phyloP scores from a whole-genome alignment of 768 basidiomycete genomes.

The Heimioporus sp. region DNA sequence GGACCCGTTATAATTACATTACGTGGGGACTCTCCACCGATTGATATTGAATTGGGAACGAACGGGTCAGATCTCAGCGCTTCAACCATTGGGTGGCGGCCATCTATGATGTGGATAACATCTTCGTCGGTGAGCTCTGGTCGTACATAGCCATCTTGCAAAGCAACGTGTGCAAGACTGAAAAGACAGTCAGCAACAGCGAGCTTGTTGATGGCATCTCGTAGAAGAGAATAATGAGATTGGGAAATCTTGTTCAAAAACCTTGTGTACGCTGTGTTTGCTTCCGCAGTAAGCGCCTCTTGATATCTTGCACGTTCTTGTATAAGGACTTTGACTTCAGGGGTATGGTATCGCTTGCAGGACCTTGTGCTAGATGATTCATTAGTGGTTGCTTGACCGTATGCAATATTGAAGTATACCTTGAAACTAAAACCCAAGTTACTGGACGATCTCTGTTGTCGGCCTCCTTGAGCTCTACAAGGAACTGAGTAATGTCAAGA shows the following conservation, averaged over 20 bases:
- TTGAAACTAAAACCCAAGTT: slow-evolving; percentile 66
- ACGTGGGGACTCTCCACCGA: slow-evolving; percentile 53
- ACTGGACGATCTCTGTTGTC: slow-evolving; percentile 45
- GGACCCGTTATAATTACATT: slow-evolving; percentile 81
- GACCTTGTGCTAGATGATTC: slow-evolving; percentile 58
- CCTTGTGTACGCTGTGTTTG: slow-evolving; percentile 58
- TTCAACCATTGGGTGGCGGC: slow-evolving; percentile 93
- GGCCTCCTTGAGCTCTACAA: slow-evolving; percentile 73
- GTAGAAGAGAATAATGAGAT: slow-evolving; percentile 66
- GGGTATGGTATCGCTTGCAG: slow-evolving; percentile 73
- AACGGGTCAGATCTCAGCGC: slow-evolving; percentile 74
- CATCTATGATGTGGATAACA: slow-evolving; percentile 71
- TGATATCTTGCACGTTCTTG: slow-evolving; percentile 72
- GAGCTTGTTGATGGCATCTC: slow-evolving; percentile 76
- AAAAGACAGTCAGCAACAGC: slow-evolving; percentile 85
- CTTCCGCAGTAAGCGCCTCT: slow-evolving; percentile 68
- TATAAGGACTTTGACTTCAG: slow-evolving; percentile 56
- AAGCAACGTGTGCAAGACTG: slow-evolving; percentile 78
- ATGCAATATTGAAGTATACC: slow-evolving; percentile 34
- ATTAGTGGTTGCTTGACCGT: background rate
- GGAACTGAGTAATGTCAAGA: slow-evolving; percentile 46
- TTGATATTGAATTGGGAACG: slow-evolving; percentile 75
- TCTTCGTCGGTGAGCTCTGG: slow-evolving; percentile 72
- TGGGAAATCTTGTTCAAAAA: slow-evolving; percentile 71
- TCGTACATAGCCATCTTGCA: slow-evolving; percentile 72